Evolutionary conservation across 2,329 filamentous ascomycete species (phyloP).

Genomic region (Cladobotryum mycophilum): DNA sequence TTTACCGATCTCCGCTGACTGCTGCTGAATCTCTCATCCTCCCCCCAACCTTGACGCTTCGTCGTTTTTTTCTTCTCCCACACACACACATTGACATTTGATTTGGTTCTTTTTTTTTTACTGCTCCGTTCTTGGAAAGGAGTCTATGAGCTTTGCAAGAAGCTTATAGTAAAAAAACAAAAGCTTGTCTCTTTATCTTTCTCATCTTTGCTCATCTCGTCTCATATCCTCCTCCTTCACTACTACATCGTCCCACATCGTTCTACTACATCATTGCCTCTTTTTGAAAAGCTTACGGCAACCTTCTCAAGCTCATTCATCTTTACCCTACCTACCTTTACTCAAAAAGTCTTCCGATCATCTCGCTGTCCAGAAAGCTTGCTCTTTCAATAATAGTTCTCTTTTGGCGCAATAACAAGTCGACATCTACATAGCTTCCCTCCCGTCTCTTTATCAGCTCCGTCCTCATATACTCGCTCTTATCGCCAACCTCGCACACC

Average conservation of each 20-base stretch:
- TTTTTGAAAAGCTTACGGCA: too few relatives aligned
- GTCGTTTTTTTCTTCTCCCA: conserved; percentile 4
- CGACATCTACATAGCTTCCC: background rate
- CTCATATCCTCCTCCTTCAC: conserved; percentile 1
- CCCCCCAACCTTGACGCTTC: background rate
- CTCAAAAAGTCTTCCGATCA: too few relatives aligned
- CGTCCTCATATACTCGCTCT: background rate
- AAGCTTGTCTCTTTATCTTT: background rate
- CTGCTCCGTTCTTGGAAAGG: background rate
- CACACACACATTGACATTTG: conserved; percentile 2
- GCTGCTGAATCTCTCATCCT: conserved; percentile 4
- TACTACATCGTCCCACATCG: background rate
- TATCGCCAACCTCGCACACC: background rate
- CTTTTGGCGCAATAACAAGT: background rate
- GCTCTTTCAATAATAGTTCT: too few relatives aligned
- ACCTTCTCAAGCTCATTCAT: too few relatives aligned
- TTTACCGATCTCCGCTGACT: background rate
- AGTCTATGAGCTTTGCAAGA: background rate
- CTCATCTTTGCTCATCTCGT: conserved; percentile 1
- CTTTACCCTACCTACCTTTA: too few relatives aligned
- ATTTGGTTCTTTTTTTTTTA: too few relatives aligned
- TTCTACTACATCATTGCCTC: too few relatives aligned
- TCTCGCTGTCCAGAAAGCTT: too few relatives aligned
- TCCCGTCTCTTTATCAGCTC: background rate
- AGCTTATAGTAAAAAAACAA: background rate